phyloP scores from a whole-genome alignment of 2,329 filamentous ascomycete genomes.

The Lecanicillium sp. region DNA sequence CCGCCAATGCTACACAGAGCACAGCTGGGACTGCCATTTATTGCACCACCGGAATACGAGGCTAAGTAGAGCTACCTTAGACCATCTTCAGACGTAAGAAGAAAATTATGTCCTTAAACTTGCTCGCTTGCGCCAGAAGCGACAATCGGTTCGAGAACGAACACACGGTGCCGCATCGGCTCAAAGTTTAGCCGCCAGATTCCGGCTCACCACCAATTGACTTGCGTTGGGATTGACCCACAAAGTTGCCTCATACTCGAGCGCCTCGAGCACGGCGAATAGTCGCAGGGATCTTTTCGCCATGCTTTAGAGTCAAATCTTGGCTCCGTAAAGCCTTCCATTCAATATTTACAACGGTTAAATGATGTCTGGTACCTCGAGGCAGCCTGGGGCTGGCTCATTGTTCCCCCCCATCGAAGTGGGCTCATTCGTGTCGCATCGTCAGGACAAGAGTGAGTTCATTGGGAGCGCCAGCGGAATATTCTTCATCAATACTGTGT shows the following conservation, averaged over 20 bases:
- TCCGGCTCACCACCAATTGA: background rate
- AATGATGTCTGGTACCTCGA: background rate
- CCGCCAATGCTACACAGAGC: no score
- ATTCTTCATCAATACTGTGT: constrained; percentile 46
- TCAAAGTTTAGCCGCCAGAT: constrained; percentile 1
- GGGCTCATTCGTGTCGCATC: constrained; percentile 3
- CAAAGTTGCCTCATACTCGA: background rate
- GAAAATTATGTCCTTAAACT: no score
- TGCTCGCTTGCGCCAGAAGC: background rate
- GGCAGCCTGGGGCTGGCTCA: background rate
- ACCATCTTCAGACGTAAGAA: no score
- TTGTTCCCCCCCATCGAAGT: constrained; percentile 6
- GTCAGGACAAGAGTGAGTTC: constrained; percentile 33
- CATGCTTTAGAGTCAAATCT: background rate
- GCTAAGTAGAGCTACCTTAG: no score
- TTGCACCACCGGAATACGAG: no score
- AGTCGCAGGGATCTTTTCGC: background rate
- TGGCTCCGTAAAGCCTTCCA: background rate
- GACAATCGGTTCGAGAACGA: background rate
- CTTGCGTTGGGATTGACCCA: background rate
- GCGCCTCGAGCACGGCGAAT: background rate
- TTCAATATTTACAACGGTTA: background rate
- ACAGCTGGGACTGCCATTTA: no score
- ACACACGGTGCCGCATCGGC: background rate
- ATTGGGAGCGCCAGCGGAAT: constrained; percentile 44